Base-by-base conservation (phyloP, 2,329 filamentous ascomycete species). In the Camillea tinctor region DNA sequence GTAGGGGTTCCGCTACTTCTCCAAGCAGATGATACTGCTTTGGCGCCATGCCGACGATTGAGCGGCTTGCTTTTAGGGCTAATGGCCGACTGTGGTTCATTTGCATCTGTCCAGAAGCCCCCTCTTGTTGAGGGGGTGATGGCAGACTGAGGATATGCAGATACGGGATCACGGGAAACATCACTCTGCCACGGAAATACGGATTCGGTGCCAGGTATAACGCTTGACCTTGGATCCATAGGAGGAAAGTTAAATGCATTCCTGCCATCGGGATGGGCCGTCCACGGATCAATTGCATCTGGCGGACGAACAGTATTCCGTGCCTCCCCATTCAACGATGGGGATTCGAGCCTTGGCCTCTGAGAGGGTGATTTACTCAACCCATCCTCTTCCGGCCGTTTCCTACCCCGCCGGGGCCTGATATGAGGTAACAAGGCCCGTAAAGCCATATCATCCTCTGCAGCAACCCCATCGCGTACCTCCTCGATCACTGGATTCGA, bases 1-100 rank as follows among this genome's bases (percentile, higher is more conserved):
- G 84, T 78, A 13, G 86, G 80, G 48, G 82, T 80, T 17, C 84
- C 84, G 60, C 83, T 85, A 64, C 86, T 86, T 58, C 89, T 87
- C 93, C 93, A 97, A 0, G 93, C 93, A 9, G 93, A 97, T 0
- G 93, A 97, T 0, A 97, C 92, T 6, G 91, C 92, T 70, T 86
- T 86, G 0, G 92, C 90, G 0, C 93, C 93, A 72, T 96, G 90
- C 3, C 91, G 85, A 58, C 88, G 81, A 57, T 84, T 73, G 0
- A 73, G 75, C 5, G 80, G 74, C 60, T 84, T 81, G 2, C 63
- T 60, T 57, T 77, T 75, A 1, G 89, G 87, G 3, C 88, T 90
- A n/a, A 91, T 80, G 3, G 91, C 90, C 0, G 92, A 93, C 54
- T 83, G 87, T 9, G 91, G 89, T 64, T 92, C 89, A 52, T 72